Evolutionary conservation across 2,329 filamentous ascomycete species (phyloP).

Genomic region (Echinosphaeria canescens): DNA sequence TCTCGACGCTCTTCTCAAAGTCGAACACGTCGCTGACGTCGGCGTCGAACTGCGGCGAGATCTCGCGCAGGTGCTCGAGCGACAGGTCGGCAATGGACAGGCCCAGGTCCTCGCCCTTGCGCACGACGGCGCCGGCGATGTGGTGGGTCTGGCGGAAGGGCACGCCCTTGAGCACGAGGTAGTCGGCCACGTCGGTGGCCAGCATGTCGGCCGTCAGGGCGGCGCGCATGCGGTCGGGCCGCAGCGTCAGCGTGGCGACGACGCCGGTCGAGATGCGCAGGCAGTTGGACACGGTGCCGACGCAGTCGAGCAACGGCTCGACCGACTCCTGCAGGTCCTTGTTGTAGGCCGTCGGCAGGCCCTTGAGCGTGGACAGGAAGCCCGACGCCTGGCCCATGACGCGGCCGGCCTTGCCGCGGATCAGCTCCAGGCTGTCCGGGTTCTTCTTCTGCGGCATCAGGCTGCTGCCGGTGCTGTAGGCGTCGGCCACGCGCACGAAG

Average conservation of each 20-base stretch:
- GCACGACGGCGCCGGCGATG: slow-evolving; percentile 54
- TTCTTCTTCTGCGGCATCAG: slow-evolving; percentile 80
- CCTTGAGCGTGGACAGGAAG: slow-evolving; percentile 50
- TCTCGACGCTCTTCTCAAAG: slow-evolving; percentile 68
- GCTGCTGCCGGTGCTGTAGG: slow-evolving; percentile 56
- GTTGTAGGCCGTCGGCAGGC: slow-evolving; percentile 68
- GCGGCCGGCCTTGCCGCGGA: slow-evolving; percentile 57
- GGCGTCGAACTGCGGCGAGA: slow-evolving; percentile 48
- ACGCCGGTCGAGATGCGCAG: slow-evolving; percentile 69
- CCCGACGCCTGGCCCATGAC: slow-evolving; percentile 52
- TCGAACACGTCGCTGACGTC: slow-evolving; percentile 55
- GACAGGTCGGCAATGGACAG: slow-evolving; percentile 52
- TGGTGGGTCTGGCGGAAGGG: slow-evolving; percentile 74
- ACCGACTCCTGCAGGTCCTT: slow-evolving; percentile 82
- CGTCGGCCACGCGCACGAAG: slow-evolving; percentile 56
- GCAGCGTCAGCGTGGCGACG: slow-evolving; percentile 46
- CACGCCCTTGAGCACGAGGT: slow-evolving; percentile 46
- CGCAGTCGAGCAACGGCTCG: slow-evolving; percentile 66
- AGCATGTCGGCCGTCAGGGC: slow-evolving; percentile 71
- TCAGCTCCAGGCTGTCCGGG: slow-evolving; percentile 44
- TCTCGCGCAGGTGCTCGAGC: slow-evolving; percentile 40
- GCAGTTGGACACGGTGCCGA: slow-evolving; percentile 65
- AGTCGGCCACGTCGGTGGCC: slow-evolving; percentile 48
- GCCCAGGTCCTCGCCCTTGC: slow-evolving; percentile 43
- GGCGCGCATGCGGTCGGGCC: slow-evolving; percentile 56